phyloP scores from a whole-genome alignment of 345 rosid species.

The Bruguiera gymnorhiza region DNA sequence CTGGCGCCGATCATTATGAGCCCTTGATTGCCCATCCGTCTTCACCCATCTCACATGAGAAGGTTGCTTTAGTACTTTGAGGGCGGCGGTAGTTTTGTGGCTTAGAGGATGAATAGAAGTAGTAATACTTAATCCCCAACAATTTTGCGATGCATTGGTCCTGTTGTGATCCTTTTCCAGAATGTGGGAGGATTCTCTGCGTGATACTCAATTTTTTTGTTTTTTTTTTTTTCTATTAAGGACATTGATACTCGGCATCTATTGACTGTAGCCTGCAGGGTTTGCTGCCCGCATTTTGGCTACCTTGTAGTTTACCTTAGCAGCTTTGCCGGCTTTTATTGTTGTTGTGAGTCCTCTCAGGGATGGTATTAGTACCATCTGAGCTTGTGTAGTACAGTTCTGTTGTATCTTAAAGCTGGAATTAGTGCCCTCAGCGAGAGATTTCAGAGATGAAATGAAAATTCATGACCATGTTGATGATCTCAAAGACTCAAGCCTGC shows the following conservation, averaged over 20 bases:
- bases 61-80: conserved; percentile 80
- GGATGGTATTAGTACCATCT: conserved; percentile 1
- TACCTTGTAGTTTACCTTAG: conserved; percentile 14
- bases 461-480: no score
- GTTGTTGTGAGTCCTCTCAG: conserved; percentile 2
- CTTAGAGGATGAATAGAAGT: conserved; percentile 11
- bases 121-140: neutral
- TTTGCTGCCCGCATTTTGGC: conserved; percentile 26
- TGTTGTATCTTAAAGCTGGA: conserved; percentile 19
- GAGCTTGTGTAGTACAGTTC: conserved; percentile 18
- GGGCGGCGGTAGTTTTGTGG: conserved; percentile 38
- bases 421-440: conserved; percentile 19
- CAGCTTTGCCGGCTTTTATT: conserved; percentile 25
- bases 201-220: conserved; percentile 13
- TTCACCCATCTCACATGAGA: conserved; percentile 65
- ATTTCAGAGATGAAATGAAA: conserved; percentile 1
- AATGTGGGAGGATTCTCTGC: conserved; percentile 24
- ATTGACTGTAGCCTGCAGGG: conserved; percentile 28
- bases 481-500: no score
- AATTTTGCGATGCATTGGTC: neutral
- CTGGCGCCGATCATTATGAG: conserved; percentile 97
- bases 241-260: conserved; percentile 21
- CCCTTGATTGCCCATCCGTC: conserved; percentile 77
- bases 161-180: neutral
- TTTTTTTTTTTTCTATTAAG: neutral